phyloP scores from a whole-genome alignment of 2,329 filamentous ascomycete species.

The Stachybotrys elegans region DNA sequence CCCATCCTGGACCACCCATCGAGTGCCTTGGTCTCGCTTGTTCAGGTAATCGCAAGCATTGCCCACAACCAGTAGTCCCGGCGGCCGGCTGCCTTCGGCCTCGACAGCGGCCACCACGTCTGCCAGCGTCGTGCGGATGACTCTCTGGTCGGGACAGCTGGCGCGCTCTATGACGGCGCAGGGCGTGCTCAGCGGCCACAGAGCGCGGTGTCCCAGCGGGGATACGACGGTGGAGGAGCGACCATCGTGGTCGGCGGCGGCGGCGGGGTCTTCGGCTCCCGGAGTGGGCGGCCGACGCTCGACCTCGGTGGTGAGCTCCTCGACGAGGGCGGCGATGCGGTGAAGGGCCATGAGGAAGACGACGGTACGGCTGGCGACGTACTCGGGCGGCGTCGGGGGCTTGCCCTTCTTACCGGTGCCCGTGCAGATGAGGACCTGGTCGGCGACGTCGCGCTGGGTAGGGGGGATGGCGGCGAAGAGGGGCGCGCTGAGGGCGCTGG shows the following conservation, averaged over 20 bases:
- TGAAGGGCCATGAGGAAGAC: slow-evolving; percentile 96
- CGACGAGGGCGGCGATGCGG: slow-evolving; percentile 68
- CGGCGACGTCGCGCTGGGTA: slow-evolving; percentile 84
- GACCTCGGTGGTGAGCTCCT: slow-evolving; percentile 55
- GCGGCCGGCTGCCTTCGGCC: slow-evolving; percentile 81
- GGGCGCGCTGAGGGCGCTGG: slow-evolving; percentile 79
- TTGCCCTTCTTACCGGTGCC: slow-evolving; percentile 90
- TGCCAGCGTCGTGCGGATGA: slow-evolving; percentile 81
- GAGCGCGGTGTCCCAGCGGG: slow-evolving; percentile 17
- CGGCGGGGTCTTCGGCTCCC: slow-evolving; percentile 14
- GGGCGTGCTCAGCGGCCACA: slow-evolving; percentile 75
- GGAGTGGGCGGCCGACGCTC: slow-evolving; percentile 23
- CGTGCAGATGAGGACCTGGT: slow-evolving; percentile 94
- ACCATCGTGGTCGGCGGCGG: slow-evolving; percentile 8
- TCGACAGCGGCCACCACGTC: slow-evolving; percentile 80
- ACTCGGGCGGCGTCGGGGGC: slow-evolving; percentile 75
- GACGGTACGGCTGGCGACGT: slow-evolving; percentile 70
- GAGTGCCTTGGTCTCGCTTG: slow-evolving; percentile 48
- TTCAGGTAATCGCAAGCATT: slow-evolving; percentile 75
- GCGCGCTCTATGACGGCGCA: slow-evolving; percentile 92
- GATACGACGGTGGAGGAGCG: slow-evolving; percentile 6
- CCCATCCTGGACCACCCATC: slow-evolving; percentile 84
- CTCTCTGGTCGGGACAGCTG: slow-evolving; percentile 88
- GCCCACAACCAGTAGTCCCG: slow-evolving; percentile 82
- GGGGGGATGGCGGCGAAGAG: slow-evolving; percentile 83